Base-by-base conservation (phyloP, 2,329 filamentous ascomycete species). In the Aureobasidium lini region DNA sequence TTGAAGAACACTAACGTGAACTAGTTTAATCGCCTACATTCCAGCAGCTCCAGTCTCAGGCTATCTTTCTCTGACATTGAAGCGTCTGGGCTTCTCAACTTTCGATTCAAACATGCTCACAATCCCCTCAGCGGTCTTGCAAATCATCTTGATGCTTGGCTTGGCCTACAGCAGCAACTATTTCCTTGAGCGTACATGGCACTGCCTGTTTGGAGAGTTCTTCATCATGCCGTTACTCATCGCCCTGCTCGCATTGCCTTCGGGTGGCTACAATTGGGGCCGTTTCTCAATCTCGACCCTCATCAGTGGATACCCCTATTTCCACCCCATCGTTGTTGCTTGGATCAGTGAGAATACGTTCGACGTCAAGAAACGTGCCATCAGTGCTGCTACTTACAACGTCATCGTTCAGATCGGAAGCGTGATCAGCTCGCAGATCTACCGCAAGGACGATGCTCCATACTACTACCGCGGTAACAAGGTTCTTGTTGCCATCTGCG, bases 11-110 rank as follows among this genome's bases (percentile, higher is more conserved):
- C 23, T 23, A 23, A 23, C 23, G 23, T 23, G 23, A 23, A 2
- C 23, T 3, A 23, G 81, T 0, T 69, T 84, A 4, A 71, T 75
- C 0, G 79, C 79, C 61, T 79, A 81, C 60, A 80, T 83, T 16
- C 84, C 84, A 0, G 75, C 74, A 49, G 74, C 77, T 0, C 78
- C 80, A 1, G 67, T 74, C 1, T 76, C 76, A 1, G 72, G 70
- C 18, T 86, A 86, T 63, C 74, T 88, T 6, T 84, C 85, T 0
- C 76, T 85, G 5, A 82, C 79, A 1, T 75, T 87, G 6, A 78
- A 79, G 37, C 71, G 74, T 1, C 72, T 86, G 0, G 84, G 79
- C 1, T 85, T 86, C 70, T 61, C 61, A 16, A 60, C 59, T 5
- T 63, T 63, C 50, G 50, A 61, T 31, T 60, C 59, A 13, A 64